A percentile compares a stretch with the other conserved stretches of the same genome.
Evolutionary conservation across 108 stramenopile genomes (phyloP).

Genomic region (Fragilaria radians): DNA sequence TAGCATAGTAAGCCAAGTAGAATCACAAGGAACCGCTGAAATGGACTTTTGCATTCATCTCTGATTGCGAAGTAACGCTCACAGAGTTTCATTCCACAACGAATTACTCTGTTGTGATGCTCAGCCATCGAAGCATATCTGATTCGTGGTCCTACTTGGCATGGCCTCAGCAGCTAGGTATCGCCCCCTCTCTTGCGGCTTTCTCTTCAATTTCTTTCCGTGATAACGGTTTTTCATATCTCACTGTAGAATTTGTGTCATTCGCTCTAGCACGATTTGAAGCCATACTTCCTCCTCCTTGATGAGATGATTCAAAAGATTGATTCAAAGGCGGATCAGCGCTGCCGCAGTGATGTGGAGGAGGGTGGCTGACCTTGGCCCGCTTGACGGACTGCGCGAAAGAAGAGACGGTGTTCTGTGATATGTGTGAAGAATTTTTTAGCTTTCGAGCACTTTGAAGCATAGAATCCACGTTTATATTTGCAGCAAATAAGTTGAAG

Average conservation of each 20-base stretch:
- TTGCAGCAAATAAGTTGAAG: conserved; percentile 42
- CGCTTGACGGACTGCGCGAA: neutral
- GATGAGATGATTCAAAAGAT: conserved; percentile 1
- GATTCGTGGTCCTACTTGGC: too few species aligned
- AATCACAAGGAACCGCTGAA: too few species aligned
- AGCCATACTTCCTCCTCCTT: neutral
- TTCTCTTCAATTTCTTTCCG: conserved; percentile 40
- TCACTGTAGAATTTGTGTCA: neutral
- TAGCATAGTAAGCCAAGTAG: too few species aligned
- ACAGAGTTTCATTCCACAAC: too few species aligned
- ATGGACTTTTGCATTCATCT: too few species aligned
- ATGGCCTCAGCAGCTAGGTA: conserved; percentile 21
- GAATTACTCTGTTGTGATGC: too few species aligned
- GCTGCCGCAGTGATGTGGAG: neutral
- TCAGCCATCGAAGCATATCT: too few species aligned
- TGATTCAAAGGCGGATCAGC: neutral
- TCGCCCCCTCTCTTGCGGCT: conserved; percentile 29
- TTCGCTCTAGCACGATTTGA: too few species aligned
- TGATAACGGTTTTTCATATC: conserved; percentile 12
- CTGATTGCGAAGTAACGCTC: too few species aligned
- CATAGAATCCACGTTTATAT: conserved; percentile 49
- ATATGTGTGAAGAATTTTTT: neutral
- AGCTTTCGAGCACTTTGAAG: conserved; percentile 33
- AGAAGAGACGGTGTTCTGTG: conserved; percentile 3
- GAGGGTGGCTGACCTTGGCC: neutral